Percentiles rank a stretch among this genome's conserved stretches.
phyloP scores from a whole-genome alignment of 164 flowering plant genomes.

The Cinnamomum micranthum region DNA sequence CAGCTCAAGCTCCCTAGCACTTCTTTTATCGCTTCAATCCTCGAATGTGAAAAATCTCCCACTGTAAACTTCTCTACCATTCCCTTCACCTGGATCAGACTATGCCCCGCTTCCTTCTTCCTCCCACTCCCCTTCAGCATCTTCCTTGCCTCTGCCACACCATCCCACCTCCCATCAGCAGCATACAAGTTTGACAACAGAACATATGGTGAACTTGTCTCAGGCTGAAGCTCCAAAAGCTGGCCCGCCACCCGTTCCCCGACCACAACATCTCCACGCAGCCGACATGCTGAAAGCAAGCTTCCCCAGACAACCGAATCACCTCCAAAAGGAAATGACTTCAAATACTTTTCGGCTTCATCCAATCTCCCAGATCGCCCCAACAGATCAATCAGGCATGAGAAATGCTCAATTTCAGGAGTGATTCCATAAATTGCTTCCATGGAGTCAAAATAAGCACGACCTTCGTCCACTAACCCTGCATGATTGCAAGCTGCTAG shows the following conservation, averaged over 20 bases:
- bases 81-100: conserved; percentile 56
- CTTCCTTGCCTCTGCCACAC: conserved; percentile 56
- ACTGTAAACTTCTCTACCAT: conserved; percentile 46
- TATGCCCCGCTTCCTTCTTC: conserved; percentile 59
- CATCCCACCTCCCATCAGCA: conserved; percentile 52
- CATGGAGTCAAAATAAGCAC: conserved; percentile 45
- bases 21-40: conserved; percentile 31
- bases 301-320: conserved; percentile 62
- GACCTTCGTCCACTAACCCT: conserved; percentile 61
- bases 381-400: conserved; percentile 68
- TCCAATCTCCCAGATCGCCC: conserved; percentile 64
- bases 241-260: conserved; percentile 46
- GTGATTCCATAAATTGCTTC: conserved; percentile 33
- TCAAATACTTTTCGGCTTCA: conserved; percentile 50
- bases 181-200: conserved; percentile 67
- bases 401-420: conserved; percentile 50
- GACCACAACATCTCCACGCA: conserved; percentile 42
- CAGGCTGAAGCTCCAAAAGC: conserved; percentile 41
- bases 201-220: conserved; percentile 63
- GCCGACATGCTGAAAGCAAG: conserved; percentile 62
- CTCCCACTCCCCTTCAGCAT: conserved; percentile 55
- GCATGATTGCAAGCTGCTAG: conserved; percentile 68
- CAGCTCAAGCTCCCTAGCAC: conserved; percentile 35
- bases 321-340: conserved; percentile 27
- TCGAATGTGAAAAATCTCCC: conserved; percentile 49